These are phyloP conservation scores for Wickerhamomyces alni DNA, from an alignment of 805 yeast genomes.

Conservation along the genomic window DNA sequence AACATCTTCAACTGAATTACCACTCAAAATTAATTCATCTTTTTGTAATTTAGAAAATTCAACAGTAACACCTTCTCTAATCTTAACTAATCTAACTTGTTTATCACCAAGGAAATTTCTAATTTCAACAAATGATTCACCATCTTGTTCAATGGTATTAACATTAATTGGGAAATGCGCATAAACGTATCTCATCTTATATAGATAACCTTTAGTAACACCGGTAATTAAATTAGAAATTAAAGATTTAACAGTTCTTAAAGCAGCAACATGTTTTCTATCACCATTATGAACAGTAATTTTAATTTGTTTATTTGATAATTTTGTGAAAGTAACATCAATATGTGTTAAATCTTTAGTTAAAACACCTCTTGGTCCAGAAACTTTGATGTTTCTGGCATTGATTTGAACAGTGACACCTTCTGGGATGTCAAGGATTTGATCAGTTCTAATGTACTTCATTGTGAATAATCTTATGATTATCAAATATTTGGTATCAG, in stretches of 20 bases:
- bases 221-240: constrained; percentile 93
- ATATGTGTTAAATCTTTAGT: constrained; percentile 89
- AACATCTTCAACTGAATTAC: constrained; percentile 96
- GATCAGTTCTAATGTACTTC: constrained; percentile 89
- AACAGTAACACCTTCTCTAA: constrained; percentile 84
- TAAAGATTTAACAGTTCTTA: constrained; percentile 97
- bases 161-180: constrained; percentile 99
- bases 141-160: constrained; percentile 78
- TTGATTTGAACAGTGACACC: constrained; percentile 89
- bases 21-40: constrained; percentile 89
- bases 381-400: constrained; percentile 83
- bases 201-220: constrained; percentile 98
- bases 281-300: constrained; percentile 97
- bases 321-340: constrained; percentile 86
- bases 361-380: constrained; percentile 97
- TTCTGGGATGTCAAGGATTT: constrained; percentile 80
- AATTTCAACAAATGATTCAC: constrained; percentile 76
- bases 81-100: constrained; percentile 84
- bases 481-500: no score
- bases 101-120: constrained; percentile 99
- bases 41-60: constrained; percentile 79
- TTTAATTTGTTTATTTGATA: constrained; percentile 67
- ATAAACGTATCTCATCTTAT: constrained; percentile 99
- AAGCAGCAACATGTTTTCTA: constrained; percentile 99
- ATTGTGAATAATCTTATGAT: constrained; percentile 31